These are phyloP conservation scores for Aspergillus cavernicola DNA, from an alignment of 495 filamentous ascomycete species.

Conservation along the genomic window DNA sequence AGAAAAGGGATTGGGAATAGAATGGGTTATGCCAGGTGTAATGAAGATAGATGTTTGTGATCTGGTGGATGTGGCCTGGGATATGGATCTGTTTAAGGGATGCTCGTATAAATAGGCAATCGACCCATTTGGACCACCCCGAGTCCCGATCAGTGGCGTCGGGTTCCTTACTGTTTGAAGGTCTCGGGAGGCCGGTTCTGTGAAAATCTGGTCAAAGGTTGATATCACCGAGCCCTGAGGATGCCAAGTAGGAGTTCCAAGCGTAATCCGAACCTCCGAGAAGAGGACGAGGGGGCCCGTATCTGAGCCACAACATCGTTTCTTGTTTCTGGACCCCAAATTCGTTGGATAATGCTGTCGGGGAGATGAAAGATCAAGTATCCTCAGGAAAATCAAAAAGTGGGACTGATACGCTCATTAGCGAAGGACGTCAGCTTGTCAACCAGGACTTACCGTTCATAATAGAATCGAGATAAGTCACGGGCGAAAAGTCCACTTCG, in stretches of 20 bases:
- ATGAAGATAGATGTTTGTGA: too few relatives aligned
- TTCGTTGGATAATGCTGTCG: too few relatives aligned
- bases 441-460: constrained; percentile 29
- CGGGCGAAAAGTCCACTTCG: constrained; percentile 25
- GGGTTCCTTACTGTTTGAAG: not conserved
- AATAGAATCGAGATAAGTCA: constrained; percentile 34
- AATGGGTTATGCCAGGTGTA: too few relatives aligned
- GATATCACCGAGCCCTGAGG: constrained; percentile 18
- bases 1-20: too few relatives aligned
- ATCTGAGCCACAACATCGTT: not conserved
- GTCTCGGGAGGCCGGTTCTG: not conserved
- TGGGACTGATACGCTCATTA: constrained; percentile 18
- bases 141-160: not conserved
- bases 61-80: not conserved
- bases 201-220: too few relatives aligned
- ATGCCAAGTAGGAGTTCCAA: constrained; percentile 2
- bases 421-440: not conserved
- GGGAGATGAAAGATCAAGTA: too few relatives aligned
- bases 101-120: not conserved
- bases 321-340: not conserved
- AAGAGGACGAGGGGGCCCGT: not conserved
- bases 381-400: constrained; percentile 30
- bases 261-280: not conserved
- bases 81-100: not conserved
- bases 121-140: not conserved